Percentiles rank a stretch among this genome's conserved stretches.
Evolutionary conservation across 106 monocot species (phyloP).

Genomic region (Chionographis japonica): DNA sequence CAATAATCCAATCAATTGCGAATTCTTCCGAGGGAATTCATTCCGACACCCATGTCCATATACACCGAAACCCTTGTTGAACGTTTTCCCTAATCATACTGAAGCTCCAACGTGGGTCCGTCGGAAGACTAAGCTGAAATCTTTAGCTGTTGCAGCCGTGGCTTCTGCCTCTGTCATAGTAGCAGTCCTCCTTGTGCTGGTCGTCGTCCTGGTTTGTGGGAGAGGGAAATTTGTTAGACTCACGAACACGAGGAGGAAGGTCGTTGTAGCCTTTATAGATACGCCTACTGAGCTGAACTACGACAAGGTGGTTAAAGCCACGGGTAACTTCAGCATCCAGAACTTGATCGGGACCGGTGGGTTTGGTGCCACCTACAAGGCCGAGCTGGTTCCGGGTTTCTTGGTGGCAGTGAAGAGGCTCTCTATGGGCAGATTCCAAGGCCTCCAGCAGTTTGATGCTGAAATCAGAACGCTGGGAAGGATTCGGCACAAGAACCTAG

Average conservation of each 20-base stretch:
- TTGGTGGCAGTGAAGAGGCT: conserved; percentile 69
- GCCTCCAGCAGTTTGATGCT: conserved; percentile 65
- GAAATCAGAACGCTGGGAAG: conserved; percentile 64
- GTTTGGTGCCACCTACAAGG: conserved; percentile 72
- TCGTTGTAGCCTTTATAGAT: conserved; percentile 48
- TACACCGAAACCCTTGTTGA: conserved; percentile 3
- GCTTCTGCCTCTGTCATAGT: conserved; percentile 27
- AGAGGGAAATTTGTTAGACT: conserved; percentile 27
- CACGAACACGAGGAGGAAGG: conserved; percentile 29
- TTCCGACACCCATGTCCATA: conserved; percentile 34
- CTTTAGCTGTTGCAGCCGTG: conserved; percentile 20
- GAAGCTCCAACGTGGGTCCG: neutral
- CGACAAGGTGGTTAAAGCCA: conserved; percentile 42
- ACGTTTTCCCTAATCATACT: conserved; percentile 4
- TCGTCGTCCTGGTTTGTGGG: conserved; percentile 20
- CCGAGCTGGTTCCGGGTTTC: conserved; percentile 48
- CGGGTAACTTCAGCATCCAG: conserved; percentile 49
- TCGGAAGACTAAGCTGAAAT: conserved; percentile 9
- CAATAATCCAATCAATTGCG: conserved; percentile 19
- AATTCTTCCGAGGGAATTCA: conserved; percentile 43
- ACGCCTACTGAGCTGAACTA: conserved; percentile 49
- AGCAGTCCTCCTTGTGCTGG: conserved; percentile 28
- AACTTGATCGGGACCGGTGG: conserved; percentile 73
- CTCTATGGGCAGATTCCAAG: conserved; percentile 52
- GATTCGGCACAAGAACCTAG: conserved; percentile 57